These are phyloP conservation scores for Abrus precatorius DNA, from an alignment of 306 rosid species.

Conservation along the genomic window DNA sequence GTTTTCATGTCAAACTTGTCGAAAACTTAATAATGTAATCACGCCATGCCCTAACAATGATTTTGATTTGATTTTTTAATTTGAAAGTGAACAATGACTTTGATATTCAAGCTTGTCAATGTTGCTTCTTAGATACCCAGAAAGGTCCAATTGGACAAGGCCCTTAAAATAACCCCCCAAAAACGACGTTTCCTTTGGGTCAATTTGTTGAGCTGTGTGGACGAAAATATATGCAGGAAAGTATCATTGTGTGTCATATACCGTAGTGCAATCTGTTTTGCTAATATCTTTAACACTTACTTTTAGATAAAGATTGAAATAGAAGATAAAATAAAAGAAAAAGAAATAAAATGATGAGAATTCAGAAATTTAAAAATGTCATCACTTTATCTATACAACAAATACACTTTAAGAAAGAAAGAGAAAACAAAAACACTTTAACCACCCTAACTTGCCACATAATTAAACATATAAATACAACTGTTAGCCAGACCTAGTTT, in stretches of 20 bases:
- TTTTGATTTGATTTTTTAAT: not conserved
- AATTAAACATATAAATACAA: too few species aligned
- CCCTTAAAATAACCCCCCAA: slow-evolving; percentile 28
- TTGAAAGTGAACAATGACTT: slow-evolving; percentile 16
- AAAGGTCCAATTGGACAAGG: slow-evolving; percentile 41
- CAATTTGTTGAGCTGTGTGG: slow-evolving; percentile 25
- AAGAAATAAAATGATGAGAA: too few species aligned
- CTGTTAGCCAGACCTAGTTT: too few species aligned
- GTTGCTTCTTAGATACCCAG: slow-evolving; percentile 38
- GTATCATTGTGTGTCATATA: too few species aligned
- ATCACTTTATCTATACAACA: not conserved
- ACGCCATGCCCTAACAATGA: slow-evolving; percentile 36
- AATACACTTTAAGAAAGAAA: not conserved
- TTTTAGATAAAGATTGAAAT: too few species aligned
- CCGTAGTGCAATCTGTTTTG: not conserved
- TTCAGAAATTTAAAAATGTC: not conserved
- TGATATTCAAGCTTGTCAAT: slow-evolving; percentile 50
- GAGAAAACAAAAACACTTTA: too few species aligned
- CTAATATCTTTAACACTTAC: not conserved
- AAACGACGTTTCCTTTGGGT: not conserved
- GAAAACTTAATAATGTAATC: slow-evolving; percentile 19
- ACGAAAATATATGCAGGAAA: not conserved
- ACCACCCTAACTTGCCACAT: too few species aligned
- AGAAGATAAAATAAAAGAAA: too few species aligned
- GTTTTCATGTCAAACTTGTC: slow-evolving; percentile 2